Evolutionary conservation across 768 basidiomycete species (phyloP).

Genomic region (Boletus bicolor): DNA sequence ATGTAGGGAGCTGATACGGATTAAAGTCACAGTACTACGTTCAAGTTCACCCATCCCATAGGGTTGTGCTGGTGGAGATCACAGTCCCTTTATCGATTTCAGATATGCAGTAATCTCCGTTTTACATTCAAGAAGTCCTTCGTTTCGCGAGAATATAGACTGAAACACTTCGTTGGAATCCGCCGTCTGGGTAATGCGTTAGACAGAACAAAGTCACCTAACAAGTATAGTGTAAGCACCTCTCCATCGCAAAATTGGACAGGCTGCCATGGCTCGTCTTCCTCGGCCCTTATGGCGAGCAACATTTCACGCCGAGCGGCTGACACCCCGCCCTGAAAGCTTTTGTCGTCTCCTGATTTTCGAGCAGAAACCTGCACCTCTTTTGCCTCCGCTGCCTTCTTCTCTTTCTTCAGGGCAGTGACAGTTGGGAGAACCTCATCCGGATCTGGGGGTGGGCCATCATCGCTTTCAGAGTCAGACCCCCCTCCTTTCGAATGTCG

Average conservation of each 20-base stretch:
- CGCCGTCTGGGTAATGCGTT: constrained; percentile 42
- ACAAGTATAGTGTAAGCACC: constrained; percentile 40
- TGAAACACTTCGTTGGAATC: constrained; percentile 59
- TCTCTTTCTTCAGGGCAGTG: constrained; percentile 51
- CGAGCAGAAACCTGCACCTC: constrained; percentile 78
- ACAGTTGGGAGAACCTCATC: constrained; percentile 57
- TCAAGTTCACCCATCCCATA: not conserved
- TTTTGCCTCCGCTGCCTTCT: constrained; percentile 55
- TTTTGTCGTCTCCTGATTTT: constrained; percentile 61
- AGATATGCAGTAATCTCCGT: constrained; percentile 56
- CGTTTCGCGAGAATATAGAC: constrained; percentile 58
- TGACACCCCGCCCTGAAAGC: constrained; percentile 65
- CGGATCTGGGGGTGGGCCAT: constrained; percentile 76
- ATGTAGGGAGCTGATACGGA: not conserved
- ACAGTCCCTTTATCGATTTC: constrained; percentile 54
- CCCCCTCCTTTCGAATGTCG: constrained; percentile 49
- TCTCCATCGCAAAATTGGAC: constrained; percentile 63
- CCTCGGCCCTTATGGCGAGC: constrained; percentile 65
- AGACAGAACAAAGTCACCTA: constrained; percentile 4
- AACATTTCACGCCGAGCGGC: constrained; percentile 74
- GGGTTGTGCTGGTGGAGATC: constrained; percentile 15
- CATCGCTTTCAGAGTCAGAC: constrained; percentile 68
- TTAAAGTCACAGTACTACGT: constrained; percentile 2
- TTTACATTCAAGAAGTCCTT: constrained; percentile 49
- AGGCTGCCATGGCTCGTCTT: constrained; percentile 74